Percentiles rank a stretch among this genome's conserved stretches.
These are phyloP conservation scores for Thymus quinquecostatus DNA, from an alignment of 257 asterid genomes.

Conservation along the genomic window DNA sequence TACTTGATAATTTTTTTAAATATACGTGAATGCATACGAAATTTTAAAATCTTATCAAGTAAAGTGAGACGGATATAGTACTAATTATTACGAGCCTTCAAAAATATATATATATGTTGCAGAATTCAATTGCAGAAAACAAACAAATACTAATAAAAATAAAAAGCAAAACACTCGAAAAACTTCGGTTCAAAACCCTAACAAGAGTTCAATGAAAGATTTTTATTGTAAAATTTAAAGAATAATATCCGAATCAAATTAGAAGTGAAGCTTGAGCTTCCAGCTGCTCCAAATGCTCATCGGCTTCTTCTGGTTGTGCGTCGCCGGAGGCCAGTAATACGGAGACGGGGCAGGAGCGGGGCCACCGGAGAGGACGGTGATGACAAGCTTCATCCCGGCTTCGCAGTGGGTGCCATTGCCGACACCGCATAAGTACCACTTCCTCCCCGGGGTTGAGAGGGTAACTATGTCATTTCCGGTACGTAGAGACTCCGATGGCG, in stretches of 20 bases:
- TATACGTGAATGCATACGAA: too few relatives aligned
- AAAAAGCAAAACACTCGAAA: background rate
- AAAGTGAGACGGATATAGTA: too few relatives aligned
- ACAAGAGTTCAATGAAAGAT: background rate
- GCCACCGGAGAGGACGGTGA: conserved; percentile 27
- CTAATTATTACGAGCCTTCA: background rate
- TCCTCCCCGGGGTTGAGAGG: conserved; percentile 38
- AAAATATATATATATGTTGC: background rate
- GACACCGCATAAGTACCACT: conserved; percentile 50
- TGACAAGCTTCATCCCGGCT: conserved; percentile 46
- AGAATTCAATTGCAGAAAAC: background rate
- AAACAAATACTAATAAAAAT: background rate
- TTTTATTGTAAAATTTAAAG: background rate
- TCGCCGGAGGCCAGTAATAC: background rate
- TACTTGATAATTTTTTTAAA: too few relatives aligned
- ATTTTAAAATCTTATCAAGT: too few relatives aligned
- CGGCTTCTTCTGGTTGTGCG: background rate
- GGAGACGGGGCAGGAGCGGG: conserved; percentile 28
- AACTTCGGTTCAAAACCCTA: background rate
- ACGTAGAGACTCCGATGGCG: conserved; percentile 25
- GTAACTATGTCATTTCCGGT: conserved; percentile 42
- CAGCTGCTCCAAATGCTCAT: conserved; percentile 26
- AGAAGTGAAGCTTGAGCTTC: conserved; percentile 26
- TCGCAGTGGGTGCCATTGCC: conserved; percentile 35
- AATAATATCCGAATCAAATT: background rate